These are phyloP conservation scores for Hypoxylon sp. DNA, from an alignment of 2,329 filamentous ascomycete genomes.

Conservation along the genomic window DNA sequence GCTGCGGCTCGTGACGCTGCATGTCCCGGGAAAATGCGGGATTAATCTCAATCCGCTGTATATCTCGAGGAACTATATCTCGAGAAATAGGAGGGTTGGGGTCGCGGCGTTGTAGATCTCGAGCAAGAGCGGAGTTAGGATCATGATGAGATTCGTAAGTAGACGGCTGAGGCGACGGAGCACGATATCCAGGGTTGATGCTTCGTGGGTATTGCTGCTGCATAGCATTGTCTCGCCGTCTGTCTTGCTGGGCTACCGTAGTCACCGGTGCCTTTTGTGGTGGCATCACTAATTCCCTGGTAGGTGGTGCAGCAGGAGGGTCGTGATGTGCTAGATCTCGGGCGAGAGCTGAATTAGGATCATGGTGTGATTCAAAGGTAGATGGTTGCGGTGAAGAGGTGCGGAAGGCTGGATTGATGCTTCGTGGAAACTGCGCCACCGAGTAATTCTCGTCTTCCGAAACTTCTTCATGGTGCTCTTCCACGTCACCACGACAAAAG, in stretches of 20 bases:
- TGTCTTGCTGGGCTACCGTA: conserved; percentile 44
- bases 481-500: conserved; percentile 90
- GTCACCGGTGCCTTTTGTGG: conserved; percentile 63
- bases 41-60: conserved; percentile 18
- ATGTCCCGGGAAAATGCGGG: conserved; percentile 21
- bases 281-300: conserved; percentile 66
- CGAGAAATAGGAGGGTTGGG: conserved; percentile 28
- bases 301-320: conserved; percentile 59
- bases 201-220: conserved; percentile 79
- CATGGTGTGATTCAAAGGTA: conserved; percentile 91
- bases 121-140: conserved; percentile 79
- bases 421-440: conserved; percentile 94
- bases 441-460: conserved; percentile 89
- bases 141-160: conserved; percentile 94
- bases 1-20: conserved; percentile 78
- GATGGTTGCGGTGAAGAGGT: conserved; percentile 97
- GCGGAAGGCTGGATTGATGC: conserved; percentile 95
- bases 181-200: conserved; percentile 95
- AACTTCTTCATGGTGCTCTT: conserved; percentile 84
- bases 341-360: conserved; percentile 81
- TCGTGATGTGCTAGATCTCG: conserved; percentile 76
- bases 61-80: conserved; percentile 14
- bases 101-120: conserved; percentile 51
- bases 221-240: conserved; percentile 32
- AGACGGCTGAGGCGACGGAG: conserved; percentile 94